These are phyloP conservation scores for Macrophomina phaseolina DNA, from an alignment of 2,329 filamentous ascomycete species.

Conservation along the genomic window DNA sequence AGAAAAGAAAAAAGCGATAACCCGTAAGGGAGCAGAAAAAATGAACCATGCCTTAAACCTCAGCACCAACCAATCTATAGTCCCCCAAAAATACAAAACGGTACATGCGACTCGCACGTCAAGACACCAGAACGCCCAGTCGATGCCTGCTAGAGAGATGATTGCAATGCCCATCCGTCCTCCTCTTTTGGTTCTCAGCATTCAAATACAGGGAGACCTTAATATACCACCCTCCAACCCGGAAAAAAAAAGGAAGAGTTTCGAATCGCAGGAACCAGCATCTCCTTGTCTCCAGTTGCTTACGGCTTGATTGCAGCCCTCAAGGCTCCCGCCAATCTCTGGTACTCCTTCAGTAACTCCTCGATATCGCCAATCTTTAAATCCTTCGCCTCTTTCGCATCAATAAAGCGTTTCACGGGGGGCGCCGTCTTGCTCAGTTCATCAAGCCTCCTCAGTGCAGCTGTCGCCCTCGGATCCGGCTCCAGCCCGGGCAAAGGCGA, in stretches of 20 bases:
- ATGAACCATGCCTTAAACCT: too few relatives aligned
- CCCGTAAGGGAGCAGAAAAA: too few relatives aligned
- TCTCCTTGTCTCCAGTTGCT: neutral
- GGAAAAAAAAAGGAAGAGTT: neutral
- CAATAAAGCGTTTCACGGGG: conserved; percentile 55
- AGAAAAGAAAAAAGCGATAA: too few relatives aligned
- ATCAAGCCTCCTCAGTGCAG: conserved; percentile 52
- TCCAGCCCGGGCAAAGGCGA: conserved; percentile 7
- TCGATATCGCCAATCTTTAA: conserved; percentile 56
- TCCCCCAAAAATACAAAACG: neutral
- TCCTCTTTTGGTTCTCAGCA: neutral
- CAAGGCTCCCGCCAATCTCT: conserved; percentile 52
- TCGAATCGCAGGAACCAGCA: too few relatives aligned
- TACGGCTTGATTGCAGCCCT: conserved; percentile 33
- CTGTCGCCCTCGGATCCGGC: conserved; percentile 40
- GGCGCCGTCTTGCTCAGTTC: conserved; percentile 52
- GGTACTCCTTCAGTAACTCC: conserved; percentile 51
- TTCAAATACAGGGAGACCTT: neutral
- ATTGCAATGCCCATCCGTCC: neutral
- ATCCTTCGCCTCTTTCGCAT: conserved; percentile 52
- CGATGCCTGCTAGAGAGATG: neutral
- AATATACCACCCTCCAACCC: too few relatives aligned
- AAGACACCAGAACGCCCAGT: neutral
- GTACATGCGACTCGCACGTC: neutral
- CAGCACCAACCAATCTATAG: neutral